These are phyloP conservation scores for Eragrostis curvula DNA, from an alignment of 176 grass and related monocot species.

Conservation along the genomic window DNA sequence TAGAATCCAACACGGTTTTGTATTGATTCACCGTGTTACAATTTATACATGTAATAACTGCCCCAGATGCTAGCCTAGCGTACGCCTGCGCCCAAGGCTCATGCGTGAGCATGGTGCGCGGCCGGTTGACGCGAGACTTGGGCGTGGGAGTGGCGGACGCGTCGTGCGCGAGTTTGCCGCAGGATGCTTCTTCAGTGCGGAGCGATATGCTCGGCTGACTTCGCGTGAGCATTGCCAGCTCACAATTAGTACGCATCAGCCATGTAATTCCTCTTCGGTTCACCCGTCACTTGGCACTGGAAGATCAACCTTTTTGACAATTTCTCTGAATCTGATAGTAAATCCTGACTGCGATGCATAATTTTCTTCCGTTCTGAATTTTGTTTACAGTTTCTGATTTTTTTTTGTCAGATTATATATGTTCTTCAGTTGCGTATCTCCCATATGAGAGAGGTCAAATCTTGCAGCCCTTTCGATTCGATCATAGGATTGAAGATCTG, in stretches of 20 bases:
- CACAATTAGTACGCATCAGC: background rate
- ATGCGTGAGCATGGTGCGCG: too few relatives aligned
- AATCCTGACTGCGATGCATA: background rate
- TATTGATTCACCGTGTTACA: too few relatives aligned
- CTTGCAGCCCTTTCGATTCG: background rate
- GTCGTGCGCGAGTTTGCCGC: too few relatives aligned
- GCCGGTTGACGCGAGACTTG: too few relatives aligned
- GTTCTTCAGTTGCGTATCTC: background rate
- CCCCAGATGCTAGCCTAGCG: too few relatives aligned
- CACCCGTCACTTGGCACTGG: background rate
- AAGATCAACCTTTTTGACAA: background rate
- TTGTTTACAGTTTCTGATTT: background rate
- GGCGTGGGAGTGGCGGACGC: too few relatives aligned
- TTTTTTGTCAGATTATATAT: background rate
- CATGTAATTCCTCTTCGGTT: background rate
- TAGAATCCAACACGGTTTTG: too few relatives aligned
- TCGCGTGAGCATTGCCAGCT: too few relatives aligned
- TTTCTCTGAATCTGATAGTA: background rate
- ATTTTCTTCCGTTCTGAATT: background rate
- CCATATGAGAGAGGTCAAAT: background rate
- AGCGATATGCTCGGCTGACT: too few relatives aligned
- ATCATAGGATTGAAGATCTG: background rate
- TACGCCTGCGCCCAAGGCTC: too few relatives aligned
- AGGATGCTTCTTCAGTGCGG: too few relatives aligned
- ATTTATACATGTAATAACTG: too few relatives aligned